Base-by-base conservation (phyloP, 1,284 basidiomycete genomes). In the Anthracocystis panici-leucophaei region DNA sequence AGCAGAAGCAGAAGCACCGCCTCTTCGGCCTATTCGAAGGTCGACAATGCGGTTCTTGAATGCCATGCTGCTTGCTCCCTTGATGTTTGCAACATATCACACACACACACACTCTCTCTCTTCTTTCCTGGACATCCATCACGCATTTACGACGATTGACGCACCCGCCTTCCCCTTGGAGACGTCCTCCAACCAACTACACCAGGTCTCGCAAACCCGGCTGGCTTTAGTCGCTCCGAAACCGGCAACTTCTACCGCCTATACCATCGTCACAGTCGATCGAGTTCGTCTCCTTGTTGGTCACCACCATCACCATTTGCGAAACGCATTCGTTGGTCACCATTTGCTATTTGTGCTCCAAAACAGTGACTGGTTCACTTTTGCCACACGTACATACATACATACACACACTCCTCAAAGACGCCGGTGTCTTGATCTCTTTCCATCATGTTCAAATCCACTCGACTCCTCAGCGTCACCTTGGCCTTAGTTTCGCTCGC, bases 291-390 rank as follows among this genome's bases (percentile, higher is more conserved):
- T 29, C 45, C 29, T 45, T 25, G 25, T 18, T 46, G 25, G 45
- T 25, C 33, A 23, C 27, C 42, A 21, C 57, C 48, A 51, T 60
- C 41, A 60, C 57, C 57, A 59, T 31, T 29, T 41, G 27, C 35
- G 20, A 25, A 20, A 27, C 10, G 35, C 18, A 11, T 10, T 41
- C 31, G 49, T 42, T 58, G 48, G 51, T 57, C 60, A 51, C 45
- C 46, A 38, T 38, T 33, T 11, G 31, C 53, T 25, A 9, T 40
- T 18, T 10, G 21, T 38, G 14, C 27, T 40, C 27, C 8, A n/a
- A 23, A 12, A 10, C 25, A 57, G 61, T 62, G 57, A 62, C 63
- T 42, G 55, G 58, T 33, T 65, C 67, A 65, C 62, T 53, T 52
- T 51, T 40, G 27, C 27, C 35, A 38, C 35, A 38, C 35, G 9